Percentiles rank a stretch among this genome's conserved stretches.
Evolutionary conservation across 2,329 filamentous ascomycete genomes (phyloP).

Genomic region (Lasiodiplodia sp.): DNA sequence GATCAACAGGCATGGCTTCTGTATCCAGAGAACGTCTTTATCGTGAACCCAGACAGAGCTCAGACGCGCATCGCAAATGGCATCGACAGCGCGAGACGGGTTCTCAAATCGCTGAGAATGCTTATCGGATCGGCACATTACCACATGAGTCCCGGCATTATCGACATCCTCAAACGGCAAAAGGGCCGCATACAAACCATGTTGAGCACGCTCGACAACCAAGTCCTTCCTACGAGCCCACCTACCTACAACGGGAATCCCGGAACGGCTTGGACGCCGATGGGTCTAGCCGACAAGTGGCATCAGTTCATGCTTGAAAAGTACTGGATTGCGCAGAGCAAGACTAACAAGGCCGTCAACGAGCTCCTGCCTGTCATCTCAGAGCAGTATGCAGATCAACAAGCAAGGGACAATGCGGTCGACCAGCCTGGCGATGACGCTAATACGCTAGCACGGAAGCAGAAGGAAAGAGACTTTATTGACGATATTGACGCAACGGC

Average conservation of each 20-base stretch:
- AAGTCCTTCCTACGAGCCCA: not conserved
- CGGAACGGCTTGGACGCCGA: not conserved
- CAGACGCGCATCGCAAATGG: not conserved
- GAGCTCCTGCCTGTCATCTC: not conserved
- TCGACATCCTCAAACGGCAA: conserved; percentile 1
- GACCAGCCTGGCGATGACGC: conserved; percentile 4
- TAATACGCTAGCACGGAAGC: not conserved
- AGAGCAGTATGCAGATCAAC: not conserved
- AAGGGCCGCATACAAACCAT: not conserved
- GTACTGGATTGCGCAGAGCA: not conserved
- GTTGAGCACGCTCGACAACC: not conserved
- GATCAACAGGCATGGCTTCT: not conserved
- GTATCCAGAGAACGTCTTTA: not conserved
- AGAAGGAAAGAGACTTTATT: not conserved
- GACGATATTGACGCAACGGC: not conserved
- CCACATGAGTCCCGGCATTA: not conserved
- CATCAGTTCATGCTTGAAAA: not conserved
- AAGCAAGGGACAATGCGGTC: not conserved
- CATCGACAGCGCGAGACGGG: not conserved
- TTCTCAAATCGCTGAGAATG: not conserved
- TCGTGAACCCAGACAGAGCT: not conserved
- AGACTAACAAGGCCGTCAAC: conserved; percentile 1
- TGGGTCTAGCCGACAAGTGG: not conserved
- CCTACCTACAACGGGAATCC: not conserved
- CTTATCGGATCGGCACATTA: not conserved